Base-by-base conservation (phyloP, 1,284 basidiomycete species). In the Marasmius sp. region DNA sequence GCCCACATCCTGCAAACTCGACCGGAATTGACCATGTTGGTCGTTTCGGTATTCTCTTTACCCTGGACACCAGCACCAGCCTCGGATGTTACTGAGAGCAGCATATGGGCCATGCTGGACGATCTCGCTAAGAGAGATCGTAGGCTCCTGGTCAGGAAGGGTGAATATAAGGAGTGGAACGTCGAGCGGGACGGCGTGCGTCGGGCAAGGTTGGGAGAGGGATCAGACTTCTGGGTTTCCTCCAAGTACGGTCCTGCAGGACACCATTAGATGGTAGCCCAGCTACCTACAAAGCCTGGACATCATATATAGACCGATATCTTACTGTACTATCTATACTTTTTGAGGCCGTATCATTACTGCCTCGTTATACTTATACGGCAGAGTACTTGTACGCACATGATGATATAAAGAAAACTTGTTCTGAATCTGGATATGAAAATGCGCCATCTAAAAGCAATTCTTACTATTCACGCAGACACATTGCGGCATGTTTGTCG, bases 21-120 rank as follows among this genome's bases (percentile, higher is more conserved):
- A 18, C 68, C 69, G 2, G 61, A 51, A 10, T 54, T 80, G 64
- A 71, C 72, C 66, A 70, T 75, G 68, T 64, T 79, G 22, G 73
- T 78, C 27, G 70, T 80, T 20, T 70, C 68, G 62, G 66, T 80
- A 41, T 77, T 75, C 62, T 68, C 70, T 4, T 63, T 65, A 8
- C 47, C 64, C 14, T 70, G 71, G 69, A 57, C 66, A 6, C 22
- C 56, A 16, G 59, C 58, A 12, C 61, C 63, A 18, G 34, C n/a
- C 6, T 37, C 52, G 14, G 59, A 66, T 8, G 65, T 71, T 18
- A 54, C 37, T 41, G 66, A 71, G 18, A 75, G 74, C 47, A 62
- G 66, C 47, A 72, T 77, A 36, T 76, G 73, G 75, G 61, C 62
- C 36, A 56, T 69, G 57, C 61, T 76, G 59, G 53, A 56, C 16